Base-by-base conservation (phyloP, 2,329 filamentous ascomycete genomes). In the Diaporthe vaccinii region DNA sequence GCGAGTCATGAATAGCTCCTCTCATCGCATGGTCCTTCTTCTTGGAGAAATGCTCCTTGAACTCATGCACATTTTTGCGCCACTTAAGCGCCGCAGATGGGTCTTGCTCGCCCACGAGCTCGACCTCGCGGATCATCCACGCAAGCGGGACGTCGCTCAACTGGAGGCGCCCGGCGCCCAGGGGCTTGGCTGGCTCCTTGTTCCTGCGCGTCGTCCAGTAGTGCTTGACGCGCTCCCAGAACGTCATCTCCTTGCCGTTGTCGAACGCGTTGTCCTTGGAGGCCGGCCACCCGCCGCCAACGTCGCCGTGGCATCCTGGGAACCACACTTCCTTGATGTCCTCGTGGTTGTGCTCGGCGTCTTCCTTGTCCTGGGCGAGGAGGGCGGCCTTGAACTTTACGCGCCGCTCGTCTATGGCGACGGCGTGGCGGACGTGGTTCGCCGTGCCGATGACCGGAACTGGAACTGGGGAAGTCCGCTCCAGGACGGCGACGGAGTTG, bases 341-440 rank as follows among this genome's bases (percentile, higher is more conserved):
- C 12, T 57, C 58, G 70, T 49, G 46, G 31, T 80, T 73, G n/a
- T 77, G 72, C 25, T 79, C 77, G 22, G 80, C 76, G 28, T 78
- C 75, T 7, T 74, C 74, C 41, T 74, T 75, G 28, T 87, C 85
- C 73, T 86, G 85, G 0, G 83, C 82, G 4, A 89, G 82, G 1
- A 90, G 82, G 0, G 87, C 87, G 0, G 87, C 84, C 78, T 88
- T 89, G 83, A 90, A 90, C 79, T 90, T 90, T 75, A 89, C 85
- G 8, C 89, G 86, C 1, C 88, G 84, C 78, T 90, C 89, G 76
- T 90, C 87, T 17, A 89, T 84, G 6, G 87, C 85, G 3, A 90
- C 87, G 1, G 89, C 89, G 72, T 90, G 89, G 1, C 89, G 85
- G 39, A 90, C 85, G 68, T 85, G 84, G 8, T 82, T 78, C 2